Evolutionary conservation across 257 asterid species (phyloP).

Genomic region (Solanum paucissectum): DNA sequence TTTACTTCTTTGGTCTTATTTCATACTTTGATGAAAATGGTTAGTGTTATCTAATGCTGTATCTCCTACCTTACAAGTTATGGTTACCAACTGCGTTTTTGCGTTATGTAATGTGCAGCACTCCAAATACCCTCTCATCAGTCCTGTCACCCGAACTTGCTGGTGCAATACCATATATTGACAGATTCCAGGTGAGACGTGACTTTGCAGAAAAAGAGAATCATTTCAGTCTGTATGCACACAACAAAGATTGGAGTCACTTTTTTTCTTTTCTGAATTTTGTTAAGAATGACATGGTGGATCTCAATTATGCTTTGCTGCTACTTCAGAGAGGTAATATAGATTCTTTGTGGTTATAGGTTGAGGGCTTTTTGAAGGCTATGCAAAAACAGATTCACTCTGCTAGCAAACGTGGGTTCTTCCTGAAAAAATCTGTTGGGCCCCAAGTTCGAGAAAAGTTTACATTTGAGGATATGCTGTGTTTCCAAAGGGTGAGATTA

Average conservation of each 20-base stretch:
- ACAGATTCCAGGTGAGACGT: conserved; percentile 72
- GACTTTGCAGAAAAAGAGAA: background rate
- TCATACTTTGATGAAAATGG: background rate
- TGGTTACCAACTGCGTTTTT: background rate
- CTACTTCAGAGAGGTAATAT: background rate
- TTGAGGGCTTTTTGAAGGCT: conserved; percentile 88
- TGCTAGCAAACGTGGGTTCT: conserved; percentile 82
- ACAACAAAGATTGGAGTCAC: background rate
- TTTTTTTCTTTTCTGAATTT: background rate
- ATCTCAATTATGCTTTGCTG: background rate
- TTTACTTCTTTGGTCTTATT: background rate
- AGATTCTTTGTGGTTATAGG: conserved; percentile 27
- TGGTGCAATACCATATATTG: conserved; percentile 83
- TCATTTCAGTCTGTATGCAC: background rate
- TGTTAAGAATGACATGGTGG: background rate
- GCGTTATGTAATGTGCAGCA: conserved; percentile 37
- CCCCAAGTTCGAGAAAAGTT: conserved; percentile 67
- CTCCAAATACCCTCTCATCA: conserved; percentile 70
- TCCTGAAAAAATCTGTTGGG: conserved; percentile 72
- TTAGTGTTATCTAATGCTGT: background rate
- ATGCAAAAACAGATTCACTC: conserved; percentile 92
- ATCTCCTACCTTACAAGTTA: background rate
- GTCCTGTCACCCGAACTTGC: conserved; percentile 88
- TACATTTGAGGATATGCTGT: conserved; percentile 94
- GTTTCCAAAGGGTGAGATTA: conserved; percentile 73